These are phyloP conservation scores for Heritiera littoralis DNA, from an alignment of 345 rosid genomes.

Conservation along the genomic window DNA sequence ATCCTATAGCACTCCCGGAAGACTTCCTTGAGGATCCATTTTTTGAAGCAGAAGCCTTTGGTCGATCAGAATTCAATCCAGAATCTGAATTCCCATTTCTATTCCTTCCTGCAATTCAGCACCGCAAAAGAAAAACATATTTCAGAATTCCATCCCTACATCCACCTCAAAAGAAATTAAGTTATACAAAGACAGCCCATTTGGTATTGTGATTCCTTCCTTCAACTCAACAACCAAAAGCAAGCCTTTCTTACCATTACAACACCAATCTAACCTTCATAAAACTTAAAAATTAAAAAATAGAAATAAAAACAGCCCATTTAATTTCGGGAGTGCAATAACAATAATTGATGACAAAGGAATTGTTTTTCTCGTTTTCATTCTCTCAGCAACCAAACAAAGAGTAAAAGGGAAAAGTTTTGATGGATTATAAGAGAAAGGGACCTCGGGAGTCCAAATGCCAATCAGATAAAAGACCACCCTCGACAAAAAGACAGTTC, in stretches of 20 bases:
- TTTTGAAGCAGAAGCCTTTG: constrained; percentile 46
- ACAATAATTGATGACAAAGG: neutral
- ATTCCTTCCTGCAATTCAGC: constrained; percentile 48
- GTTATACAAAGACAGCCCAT: neutral
- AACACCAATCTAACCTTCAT: neutral
- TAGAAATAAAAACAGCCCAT: neutral
- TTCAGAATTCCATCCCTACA: neutral
- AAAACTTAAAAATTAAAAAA: neutral
- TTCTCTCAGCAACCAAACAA: neutral
- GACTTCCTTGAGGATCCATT: constrained; percentile 35
- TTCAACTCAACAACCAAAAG: neutral
- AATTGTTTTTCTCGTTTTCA: neutral
- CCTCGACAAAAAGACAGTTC: constrained; percentile 65
- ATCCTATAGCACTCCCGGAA: constrained; percentile 39
- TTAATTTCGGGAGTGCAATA: neutral
- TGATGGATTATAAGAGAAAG: constrained; percentile 32
- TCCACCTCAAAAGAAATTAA: neutral
- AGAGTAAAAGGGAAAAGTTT: neutral
- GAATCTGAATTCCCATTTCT: constrained; percentile 30
- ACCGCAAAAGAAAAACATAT: constrained; percentile 8
- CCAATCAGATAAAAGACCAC: constrained; percentile 77
- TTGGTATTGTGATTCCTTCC: neutral
- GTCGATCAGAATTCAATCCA: constrained; percentile 38
- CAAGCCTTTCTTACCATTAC: neutral
- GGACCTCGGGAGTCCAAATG: constrained; percentile 32